A percentile compares a stretch with the other conserved stretches of the same genome.
Evolutionary conservation across 1,139 yeast genomes (phyloP).

Genomic region (Suhomyces maxii): DNA sequence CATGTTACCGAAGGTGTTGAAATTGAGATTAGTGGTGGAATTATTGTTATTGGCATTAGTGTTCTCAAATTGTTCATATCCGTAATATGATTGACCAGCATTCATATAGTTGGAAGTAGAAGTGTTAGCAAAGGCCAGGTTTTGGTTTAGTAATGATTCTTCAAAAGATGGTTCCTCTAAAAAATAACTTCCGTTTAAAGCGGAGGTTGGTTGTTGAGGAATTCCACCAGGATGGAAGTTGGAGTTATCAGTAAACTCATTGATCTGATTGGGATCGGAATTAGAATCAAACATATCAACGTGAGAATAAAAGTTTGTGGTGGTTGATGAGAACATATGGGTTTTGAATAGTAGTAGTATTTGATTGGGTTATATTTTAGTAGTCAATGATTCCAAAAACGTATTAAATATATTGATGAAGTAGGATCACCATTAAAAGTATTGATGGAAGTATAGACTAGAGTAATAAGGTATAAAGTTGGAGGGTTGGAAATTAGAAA

Average conservation of each 20-base stretch:
- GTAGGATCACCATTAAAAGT: no score
- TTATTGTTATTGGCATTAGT: background rate
- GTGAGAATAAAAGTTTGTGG: slow-evolving; percentile 13
- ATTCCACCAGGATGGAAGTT: slow-evolving; percentile 1
- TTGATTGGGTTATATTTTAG: no score
- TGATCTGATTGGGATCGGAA: slow-evolving; percentile 18
- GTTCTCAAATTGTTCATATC: background rate
- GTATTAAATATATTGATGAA: no score
- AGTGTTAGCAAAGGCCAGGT: background rate
- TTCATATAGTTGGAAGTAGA: slow-evolving; percentile 7
- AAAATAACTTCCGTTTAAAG: slow-evolving; percentile 3
- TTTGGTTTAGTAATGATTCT: slow-evolving; percentile 5
- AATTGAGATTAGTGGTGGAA: slow-evolving; percentile 2
- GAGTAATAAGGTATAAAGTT: no score
- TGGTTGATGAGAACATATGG: slow-evolving; percentile 12
- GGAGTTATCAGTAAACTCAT: slow-evolving; percentile 14
- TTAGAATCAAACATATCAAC: slow-evolving; percentile 24
- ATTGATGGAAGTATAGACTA: no score
- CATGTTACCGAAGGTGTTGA: no score
- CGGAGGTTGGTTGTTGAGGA: slow-evolving; percentile 1
- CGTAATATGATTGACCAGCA: slow-evolving; percentile 20
- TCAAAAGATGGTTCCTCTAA: slow-evolving; percentile 11
- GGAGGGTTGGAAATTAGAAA: background rate
- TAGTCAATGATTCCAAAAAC: no score
- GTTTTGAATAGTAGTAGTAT: background rate